Evolutionary conservation across 129 eudicot species (phyloP).

Genomic region (Flaveria trinervia): DNA sequence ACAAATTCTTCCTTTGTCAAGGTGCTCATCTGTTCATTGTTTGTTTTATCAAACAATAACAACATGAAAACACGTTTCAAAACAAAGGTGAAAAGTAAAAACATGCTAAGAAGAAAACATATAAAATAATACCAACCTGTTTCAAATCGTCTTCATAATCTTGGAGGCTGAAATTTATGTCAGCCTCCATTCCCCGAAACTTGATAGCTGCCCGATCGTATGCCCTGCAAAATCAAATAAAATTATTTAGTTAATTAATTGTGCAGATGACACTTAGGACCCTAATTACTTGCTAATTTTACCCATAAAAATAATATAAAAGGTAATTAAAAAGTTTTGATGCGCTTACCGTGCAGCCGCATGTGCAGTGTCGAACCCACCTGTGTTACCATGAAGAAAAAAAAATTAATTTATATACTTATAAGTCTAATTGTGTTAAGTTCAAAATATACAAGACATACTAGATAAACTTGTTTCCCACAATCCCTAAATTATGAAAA

Average conservation of each 20-base stretch:
- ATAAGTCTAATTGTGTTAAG: not conserved
- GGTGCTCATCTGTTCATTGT: constrained; percentile 68
- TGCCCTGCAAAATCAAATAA: constrained; percentile 46
- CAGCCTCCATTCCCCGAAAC: constrained; percentile 91
- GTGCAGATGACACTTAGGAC: not conserved
- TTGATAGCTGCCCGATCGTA: constrained; percentile 94
- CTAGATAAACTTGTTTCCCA: constrained; percentile 96
- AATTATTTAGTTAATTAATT: not conserved
- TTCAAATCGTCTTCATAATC: constrained; percentile 83
- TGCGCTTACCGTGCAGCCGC: constrained; percentile 89
- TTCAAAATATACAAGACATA: constrained; percentile 26
- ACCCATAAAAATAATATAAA: not conserved
- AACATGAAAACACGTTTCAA: constrained; percentile 31
- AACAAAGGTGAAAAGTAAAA: constrained; percentile 34
- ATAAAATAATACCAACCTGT: constrained; percentile 54
- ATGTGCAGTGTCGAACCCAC: constrained; percentile 96
- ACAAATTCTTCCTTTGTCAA: constrained; percentile 97
- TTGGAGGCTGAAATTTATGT: constrained; percentile 74
- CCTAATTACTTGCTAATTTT: not conserved
- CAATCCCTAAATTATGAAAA: constrained; percentile 74
- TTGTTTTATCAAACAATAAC: constrained; percentile 4
- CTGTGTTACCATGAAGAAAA: constrained; percentile 32
- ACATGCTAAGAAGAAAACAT: constrained; percentile 10
- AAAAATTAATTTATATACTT: not conserved
- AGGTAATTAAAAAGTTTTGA: constrained; percentile 1